Percentiles rank a stretch among this genome's conserved stretches.
Conservation (phyloP, 805 yeast genomes). For the Candida nemodendra region DNA sequence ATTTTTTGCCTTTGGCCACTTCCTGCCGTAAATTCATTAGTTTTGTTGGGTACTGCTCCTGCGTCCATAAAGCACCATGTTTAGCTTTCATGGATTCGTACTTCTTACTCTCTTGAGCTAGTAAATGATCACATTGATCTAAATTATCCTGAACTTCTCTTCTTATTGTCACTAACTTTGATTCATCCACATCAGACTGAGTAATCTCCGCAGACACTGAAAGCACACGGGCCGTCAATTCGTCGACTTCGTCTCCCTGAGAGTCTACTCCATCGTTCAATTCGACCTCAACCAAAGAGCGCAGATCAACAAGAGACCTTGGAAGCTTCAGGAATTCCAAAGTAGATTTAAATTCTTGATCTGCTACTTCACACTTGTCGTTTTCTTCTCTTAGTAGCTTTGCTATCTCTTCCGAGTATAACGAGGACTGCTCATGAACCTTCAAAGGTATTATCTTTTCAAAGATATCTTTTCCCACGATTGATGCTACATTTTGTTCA, state of each 20-base stretch:
- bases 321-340: constrained; percentile 82
- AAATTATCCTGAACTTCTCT: constrained; percentile 37
- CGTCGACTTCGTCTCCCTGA: constrained; percentile 26
- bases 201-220: constrained; percentile 38
- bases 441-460: constrained; percentile 79
- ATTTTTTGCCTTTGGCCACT: constrained; percentile 49
- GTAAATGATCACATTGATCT: constrained; percentile 34
- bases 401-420: constrained; percentile 89
- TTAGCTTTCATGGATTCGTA: constrained; percentile 33
- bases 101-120: constrained; percentile 36
- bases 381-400: constrained; percentile 67
- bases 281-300: constrained; percentile 26
- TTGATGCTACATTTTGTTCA: constrained; percentile 46
- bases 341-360: constrained; percentile 75
- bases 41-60: constrained; percentile 20
- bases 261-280: constrained; percentile 16
- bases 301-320: constrained; percentile 54
- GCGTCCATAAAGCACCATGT: constrained; percentile 37
- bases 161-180: constrained; percentile 32
- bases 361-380: constrained; percentile 73
- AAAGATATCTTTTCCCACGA: constrained; percentile 58
- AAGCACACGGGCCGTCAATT: constrained; percentile 39
- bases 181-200: constrained; percentile 26
- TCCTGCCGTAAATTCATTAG: constrained; percentile 18
- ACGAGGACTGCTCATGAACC: constrained; percentile 82